Evolutionary conservation across 805 yeast species (phyloP), one percentile per base, ranked within the genome.

Genomic region (Starmerella davenportii): DNA sequence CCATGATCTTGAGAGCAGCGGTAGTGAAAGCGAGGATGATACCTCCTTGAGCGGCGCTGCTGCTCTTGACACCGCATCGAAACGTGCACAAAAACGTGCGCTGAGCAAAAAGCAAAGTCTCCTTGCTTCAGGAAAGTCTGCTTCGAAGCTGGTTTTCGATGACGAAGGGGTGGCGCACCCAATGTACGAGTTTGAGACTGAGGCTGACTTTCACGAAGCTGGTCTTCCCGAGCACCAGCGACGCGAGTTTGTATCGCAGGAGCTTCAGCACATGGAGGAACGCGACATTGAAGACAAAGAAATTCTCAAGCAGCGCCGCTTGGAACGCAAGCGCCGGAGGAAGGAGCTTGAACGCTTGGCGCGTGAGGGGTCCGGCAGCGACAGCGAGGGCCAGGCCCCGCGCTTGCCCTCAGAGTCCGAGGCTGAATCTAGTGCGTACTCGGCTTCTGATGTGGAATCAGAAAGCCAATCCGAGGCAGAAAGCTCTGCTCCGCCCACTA

Each of bases 131-230:
- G 74, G 35, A 44, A 80, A 81, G 1, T 69, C 72, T 41, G 77
- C 94, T 15, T 72, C 78, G 17, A 90, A 84, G 55, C 57, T 87
- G 49, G 66, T 70, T 39, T 90, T 87, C 53, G 99, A 90, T 54
- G 98, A 90, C 45, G 95, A 87, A 2, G 99, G 99, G 21, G 67
- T 65, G 4, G 77, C 96, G 0, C 96, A 87, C 58, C 79, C 93
- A 8, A 64, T 87, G 4, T 90, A 90, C 53, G 96, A 87, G 59
- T 65, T 90, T 43, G 84, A 81, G 54, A 80, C 78, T 48, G 95
- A 82, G 58, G 90, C 75, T 30, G 93, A 79, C 42, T 90, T 90
- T 69, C 68, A 58, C 45, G 72, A 69, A 44, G 65, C 63, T 27
- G 85, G 80, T 31, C 79, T 72, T 50, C 84, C 85, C 2, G 63